A percentile compares a stretch with the other conserved stretches of the same genome.
Evolutionary conservation across 129 eudicot genomes (phyloP).

Genomic region (Artemisia annua): DNA sequence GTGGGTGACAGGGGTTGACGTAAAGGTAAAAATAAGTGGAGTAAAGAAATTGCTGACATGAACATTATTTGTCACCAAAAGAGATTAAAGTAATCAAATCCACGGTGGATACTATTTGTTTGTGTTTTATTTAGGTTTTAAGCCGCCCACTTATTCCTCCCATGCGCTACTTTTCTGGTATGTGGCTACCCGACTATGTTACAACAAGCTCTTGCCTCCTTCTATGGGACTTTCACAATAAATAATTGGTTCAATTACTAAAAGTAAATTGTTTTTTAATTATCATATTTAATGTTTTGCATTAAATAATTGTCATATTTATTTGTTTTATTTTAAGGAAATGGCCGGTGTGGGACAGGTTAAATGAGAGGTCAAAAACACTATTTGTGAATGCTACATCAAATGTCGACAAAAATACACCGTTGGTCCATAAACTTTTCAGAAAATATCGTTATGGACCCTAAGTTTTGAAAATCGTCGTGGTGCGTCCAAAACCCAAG

Average conservation of each 20-base stretch:
- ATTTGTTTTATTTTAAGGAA: not conserved
- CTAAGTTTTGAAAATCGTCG: no score
- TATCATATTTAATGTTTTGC: constrained; percentile 9
- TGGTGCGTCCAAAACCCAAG: no score
- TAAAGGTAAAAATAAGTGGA: constrained; percentile 22
- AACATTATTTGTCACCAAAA: not conserved
- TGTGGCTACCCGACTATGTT: constrained; percentile 27
- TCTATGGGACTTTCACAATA: constrained; percentile 27
- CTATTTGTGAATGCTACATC: no score
- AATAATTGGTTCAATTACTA: not conserved
- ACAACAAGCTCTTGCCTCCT: constrained; percentile 40
- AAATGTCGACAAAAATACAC: no score
- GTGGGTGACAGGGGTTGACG: constrained; percentile 20
- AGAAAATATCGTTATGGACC: no score
- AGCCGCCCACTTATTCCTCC: constrained; percentile 19
- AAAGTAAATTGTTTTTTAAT: constrained; percentile 2
- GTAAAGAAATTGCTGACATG: constrained; percentile 28
- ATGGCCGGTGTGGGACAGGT: not conserved
- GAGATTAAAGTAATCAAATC: no score
- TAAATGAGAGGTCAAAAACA: not conserved
- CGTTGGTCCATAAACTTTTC: no score
- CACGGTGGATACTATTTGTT: not conserved
- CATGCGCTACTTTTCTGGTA: constrained; percentile 16
- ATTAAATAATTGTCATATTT: not conserved
- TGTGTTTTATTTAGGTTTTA: not conserved